phyloP scores from a whole-genome alignment of 208 protist species.

The Strigomonas culicis region DNA sequence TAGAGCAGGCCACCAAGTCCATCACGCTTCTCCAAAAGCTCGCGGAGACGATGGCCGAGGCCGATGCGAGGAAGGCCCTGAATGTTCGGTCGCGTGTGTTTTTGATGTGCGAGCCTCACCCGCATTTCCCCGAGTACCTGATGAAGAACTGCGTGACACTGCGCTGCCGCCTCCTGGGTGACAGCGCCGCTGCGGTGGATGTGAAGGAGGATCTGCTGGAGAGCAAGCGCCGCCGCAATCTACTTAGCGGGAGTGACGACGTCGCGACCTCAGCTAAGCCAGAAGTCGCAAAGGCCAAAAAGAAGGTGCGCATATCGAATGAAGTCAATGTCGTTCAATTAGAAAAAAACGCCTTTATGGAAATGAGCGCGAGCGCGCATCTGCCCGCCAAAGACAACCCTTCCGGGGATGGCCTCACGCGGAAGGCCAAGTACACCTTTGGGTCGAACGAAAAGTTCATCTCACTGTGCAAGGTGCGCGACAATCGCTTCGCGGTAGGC shows the following conservation, averaged over 20 bases:
- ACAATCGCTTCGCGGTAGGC: slow-evolving; percentile 83
- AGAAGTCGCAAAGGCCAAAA: slow-evolving; percentile 41
- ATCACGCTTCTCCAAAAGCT: slow-evolving; percentile 81
- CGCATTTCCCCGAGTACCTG: slow-evolving; percentile 82
- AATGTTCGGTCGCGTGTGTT: slow-evolving; percentile 61
- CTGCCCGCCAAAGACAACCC: slow-evolving; percentile 40
- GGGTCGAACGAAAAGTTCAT: slow-evolving; percentile 87
- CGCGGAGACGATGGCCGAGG: slow-evolving; percentile 68
- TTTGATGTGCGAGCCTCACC: slow-evolving; percentile 90
- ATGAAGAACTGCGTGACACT: slow-evolving; percentile 76
- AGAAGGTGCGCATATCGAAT: slow-evolving; percentile 80
- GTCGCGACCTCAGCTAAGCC: slow-evolving; percentile 21
- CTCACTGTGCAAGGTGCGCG: slow-evolving; percentile 75
- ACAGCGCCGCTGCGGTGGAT: slow-evolving; percentile 54
- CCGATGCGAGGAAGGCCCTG: slow-evolving; percentile 39
- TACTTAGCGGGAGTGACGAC: slow-evolving; percentile 51
- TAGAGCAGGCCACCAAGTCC: slow-evolving; percentile 89
- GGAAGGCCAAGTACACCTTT: slow-evolving; percentile 81
- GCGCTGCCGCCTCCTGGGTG: slow-evolving; percentile 63
- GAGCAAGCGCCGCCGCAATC: slow-evolving; percentile 39
- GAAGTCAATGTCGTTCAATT: slow-evolving; percentile 86
- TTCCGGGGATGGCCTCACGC: slow-evolving; percentile 60
- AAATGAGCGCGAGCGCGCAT: slow-evolving; percentile 79
- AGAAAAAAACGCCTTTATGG: slow-evolving; percentile 85
- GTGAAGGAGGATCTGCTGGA: slow-evolving; percentile 62